Conservation (phyloP, 345 rosid species). For the Kandelia obovata region DNA sequence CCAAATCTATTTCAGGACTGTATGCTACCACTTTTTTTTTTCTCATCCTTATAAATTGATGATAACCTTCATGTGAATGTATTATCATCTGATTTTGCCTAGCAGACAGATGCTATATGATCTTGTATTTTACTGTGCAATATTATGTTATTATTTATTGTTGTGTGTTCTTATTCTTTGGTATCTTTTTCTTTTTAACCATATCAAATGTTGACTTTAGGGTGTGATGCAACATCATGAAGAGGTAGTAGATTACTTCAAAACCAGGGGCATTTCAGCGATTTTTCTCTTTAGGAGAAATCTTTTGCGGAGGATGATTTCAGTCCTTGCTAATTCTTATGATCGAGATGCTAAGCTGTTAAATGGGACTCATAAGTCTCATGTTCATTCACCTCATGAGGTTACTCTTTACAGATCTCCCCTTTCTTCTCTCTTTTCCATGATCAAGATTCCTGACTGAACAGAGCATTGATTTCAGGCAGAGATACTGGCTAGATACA, state of each 20-base stretch:
- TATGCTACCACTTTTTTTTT: not conserved
- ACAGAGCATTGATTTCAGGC: conserved; percentile 59
- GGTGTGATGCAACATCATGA: conserved; percentile 84
- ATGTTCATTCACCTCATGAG: conserved; percentile 87
- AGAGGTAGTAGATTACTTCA: conserved; percentile 83
- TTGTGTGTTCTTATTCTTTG: not conserved
- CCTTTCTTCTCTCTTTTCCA: not conserved
- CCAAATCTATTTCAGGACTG: not conserved
- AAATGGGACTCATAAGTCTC: conserved; percentile 97
- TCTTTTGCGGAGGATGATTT: conserved; percentile 84
- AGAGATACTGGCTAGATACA: conserved; percentile 85
- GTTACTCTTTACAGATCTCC: conserved; percentile 26
- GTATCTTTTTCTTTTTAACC: not conserved
- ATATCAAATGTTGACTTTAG: conserved; percentile 29
- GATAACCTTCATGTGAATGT: not conserved
- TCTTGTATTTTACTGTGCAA: not conserved
- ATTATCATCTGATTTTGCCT: not conserved
- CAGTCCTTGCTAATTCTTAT: conserved; percentile 89
- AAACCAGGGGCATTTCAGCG: conserved; percentile 74
- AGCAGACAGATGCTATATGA: not conserved
- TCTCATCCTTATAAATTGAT: not conserved
- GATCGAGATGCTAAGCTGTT: conserved; percentile 72
- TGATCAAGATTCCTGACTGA: not conserved
- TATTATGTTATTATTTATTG: no score
- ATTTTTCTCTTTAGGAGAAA: conserved; percentile 91